Evolutionary conservation across 2,329 filamentous ascomycete species (phyloP).

Genomic region (Akanthomyces dipterigenus): DNA sequence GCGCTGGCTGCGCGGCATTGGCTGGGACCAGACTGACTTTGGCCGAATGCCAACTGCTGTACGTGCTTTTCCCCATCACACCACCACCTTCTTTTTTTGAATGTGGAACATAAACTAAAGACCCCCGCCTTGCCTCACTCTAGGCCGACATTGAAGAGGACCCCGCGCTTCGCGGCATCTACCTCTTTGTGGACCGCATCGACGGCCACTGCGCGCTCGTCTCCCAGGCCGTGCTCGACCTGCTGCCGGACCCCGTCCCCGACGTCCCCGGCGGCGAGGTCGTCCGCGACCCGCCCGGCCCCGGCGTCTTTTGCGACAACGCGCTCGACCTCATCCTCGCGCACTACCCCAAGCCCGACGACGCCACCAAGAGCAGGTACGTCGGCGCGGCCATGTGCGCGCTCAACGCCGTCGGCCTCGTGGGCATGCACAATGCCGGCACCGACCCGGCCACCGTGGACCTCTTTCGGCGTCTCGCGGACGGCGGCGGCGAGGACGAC

Average conservation of each 20-base stretch:
- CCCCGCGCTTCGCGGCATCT: conserved; percentile 44
- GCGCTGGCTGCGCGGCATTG: conserved; percentile 60
- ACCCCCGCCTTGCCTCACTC: too few species aligned
- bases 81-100: too few species aligned
- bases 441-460: conserved; percentile 47
- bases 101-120: neutral
- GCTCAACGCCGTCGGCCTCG: conserved; percentile 58
- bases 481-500: conserved; percentile 35
- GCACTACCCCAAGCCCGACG: conserved; percentile 50
- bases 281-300: conserved; percentile 46
- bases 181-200: conserved; percentile 63
- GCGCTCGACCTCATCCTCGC: conserved; percentile 57
- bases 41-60: conserved; percentile 60
- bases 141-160: conserved; percentile 50
- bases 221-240: conserved; percentile 53
- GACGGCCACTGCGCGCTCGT: conserved; percentile 68
- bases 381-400: conserved; percentile 54
- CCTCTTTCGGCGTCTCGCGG: conserved; percentile 47
- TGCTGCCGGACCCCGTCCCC: conserved; percentile 47
- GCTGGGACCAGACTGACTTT: conserved; percentile 64
- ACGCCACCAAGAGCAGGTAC: conserved; percentile 45
- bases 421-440: conserved; percentile 64
- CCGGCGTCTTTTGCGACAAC: conserved; percentile 68
- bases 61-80: conserved; percentile 27
- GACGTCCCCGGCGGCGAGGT: conserved; percentile 59